Evolutionary conservation across 352 stramenopile species (phyloP).

Genomic region (Pythium coloratum): DNA sequence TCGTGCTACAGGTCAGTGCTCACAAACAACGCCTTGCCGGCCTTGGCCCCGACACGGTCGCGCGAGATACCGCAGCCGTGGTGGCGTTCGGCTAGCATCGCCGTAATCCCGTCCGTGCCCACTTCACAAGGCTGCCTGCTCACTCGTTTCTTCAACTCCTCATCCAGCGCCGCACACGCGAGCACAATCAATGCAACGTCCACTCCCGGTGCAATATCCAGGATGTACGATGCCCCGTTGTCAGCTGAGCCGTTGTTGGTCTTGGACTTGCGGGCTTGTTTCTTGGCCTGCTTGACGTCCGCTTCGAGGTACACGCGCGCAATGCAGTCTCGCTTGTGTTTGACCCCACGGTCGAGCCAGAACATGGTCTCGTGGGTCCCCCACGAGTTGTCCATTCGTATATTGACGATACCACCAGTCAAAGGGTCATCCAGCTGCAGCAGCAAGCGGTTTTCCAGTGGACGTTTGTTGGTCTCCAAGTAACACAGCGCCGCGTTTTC

Average conservation of each 20-base stretch:
- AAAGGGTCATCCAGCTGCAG: slow-evolving; percentile 10
- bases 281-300: neutral
- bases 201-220: slow-evolving; percentile 19
- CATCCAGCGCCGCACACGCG: slow-evolving; percentile 17
- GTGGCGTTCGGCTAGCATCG: slow-evolving; percentile 18
- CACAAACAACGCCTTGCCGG: slow-evolving; percentile 11
- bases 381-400: slow-evolving; percentile 12
- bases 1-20: slow-evolving; percentile 4
- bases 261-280: neutral
- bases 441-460: slow-evolving; percentile 16
- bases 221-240: slow-evolving; percentile 5
- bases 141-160: slow-evolving; percentile 12
- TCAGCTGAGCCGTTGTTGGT: neutral
- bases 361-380: slow-evolving; percentile 15
- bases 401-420: neutral
- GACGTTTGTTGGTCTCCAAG: slow-evolving; percentile 19
- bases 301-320: slow-evolving; percentile 15
- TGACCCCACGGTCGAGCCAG: slow-evolving; percentile 6
- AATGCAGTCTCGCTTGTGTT: slow-evolving; percentile 6
- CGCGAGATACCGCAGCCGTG: neutral
- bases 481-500: slow-evolving; percentile 16
- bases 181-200: slow-evolving; percentile 22
- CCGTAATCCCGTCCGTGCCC: slow-evolving; percentile 17
- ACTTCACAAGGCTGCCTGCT: neutral
- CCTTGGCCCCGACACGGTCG: neutral